Evolutionary conservation across 2,329 filamentous ascomycete genomes (phyloP).

Genomic region (Phyllosticta capitalensis): DNA sequence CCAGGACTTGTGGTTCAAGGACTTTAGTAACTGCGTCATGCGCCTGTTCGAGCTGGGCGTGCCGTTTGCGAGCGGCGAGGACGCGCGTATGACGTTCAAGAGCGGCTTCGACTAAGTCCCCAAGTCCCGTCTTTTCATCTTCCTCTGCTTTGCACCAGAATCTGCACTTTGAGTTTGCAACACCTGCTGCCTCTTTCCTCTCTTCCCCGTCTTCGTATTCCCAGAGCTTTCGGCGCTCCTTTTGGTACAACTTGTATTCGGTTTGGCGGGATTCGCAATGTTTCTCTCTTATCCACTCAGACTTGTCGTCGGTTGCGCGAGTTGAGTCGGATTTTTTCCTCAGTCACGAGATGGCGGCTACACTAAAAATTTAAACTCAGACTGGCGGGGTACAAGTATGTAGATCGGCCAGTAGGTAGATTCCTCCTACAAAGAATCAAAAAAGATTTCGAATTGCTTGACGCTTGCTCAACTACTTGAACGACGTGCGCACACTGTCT

Average conservation of each 20-base stretch:
- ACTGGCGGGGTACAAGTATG: too few species aligned
- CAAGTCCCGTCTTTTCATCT: not conserved
- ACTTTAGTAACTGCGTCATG: constrained; percentile 69
- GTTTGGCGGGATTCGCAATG: not conserved
- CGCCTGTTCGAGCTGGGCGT: constrained; percentile 93
- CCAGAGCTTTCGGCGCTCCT: not conserved
- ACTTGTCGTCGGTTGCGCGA: not conserved
- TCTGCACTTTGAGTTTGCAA: not conserved
- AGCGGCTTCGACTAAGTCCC: constrained; percentile 30
- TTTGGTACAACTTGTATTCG: not conserved
- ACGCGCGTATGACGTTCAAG: constrained; percentile 37
- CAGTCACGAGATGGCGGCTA: too few species aligned
- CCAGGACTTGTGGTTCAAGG: constrained; percentile 84
- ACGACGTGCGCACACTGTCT: too few species aligned
- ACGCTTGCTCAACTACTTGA: too few species aligned
- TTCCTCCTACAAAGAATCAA: too few species aligned
- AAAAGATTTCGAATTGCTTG: too few species aligned
- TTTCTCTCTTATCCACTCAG: not conserved
- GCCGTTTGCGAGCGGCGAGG: constrained; percentile 56
- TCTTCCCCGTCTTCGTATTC: not conserved
- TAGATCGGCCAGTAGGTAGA: too few species aligned
- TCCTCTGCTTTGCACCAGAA: not conserved
- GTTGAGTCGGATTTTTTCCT: not conserved
- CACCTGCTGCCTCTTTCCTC: not conserved
- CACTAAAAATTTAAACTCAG: too few species aligned